Conservation (phyloP, 441 rosid genomes). For the Corymbia calophylla region DNA sequence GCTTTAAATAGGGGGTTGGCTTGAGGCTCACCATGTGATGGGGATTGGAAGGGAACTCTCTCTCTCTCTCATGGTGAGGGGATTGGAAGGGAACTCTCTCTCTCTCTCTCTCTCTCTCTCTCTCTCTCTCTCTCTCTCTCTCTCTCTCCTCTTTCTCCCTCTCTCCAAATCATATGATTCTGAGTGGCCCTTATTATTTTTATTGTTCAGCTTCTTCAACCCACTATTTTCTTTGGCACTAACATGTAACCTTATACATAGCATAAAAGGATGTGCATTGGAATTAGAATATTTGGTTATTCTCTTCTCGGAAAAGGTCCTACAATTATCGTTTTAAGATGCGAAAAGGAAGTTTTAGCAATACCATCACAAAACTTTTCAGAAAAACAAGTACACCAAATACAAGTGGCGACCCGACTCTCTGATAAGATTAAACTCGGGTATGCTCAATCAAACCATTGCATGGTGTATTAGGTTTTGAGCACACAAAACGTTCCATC, state of each 20-base stretch:
- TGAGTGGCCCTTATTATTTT: neutral
- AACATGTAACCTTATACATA: neutral
- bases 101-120: neutral
- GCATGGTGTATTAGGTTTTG: neutral
- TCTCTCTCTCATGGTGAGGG: neutral
- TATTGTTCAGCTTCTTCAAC: neutral
- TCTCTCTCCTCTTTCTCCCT: neutral
- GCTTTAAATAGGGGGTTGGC: neutral
- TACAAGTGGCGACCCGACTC: neutral
- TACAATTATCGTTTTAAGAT: neutral
- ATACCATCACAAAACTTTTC: neutral
- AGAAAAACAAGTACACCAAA: neutral
- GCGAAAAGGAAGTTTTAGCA: neutral
- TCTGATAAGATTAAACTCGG: rapidly evolving
- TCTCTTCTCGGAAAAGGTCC: neutral
- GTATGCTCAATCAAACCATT: rapidly evolving
- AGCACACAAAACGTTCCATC: rapidly evolving
- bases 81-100: too few relatives aligned
- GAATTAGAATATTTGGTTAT: conserved; percentile 3
- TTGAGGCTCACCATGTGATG: neutral
- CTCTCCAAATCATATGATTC: neutral
- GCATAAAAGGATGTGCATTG: conserved; percentile 1
- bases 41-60: too few relatives aligned
- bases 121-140: neutral
- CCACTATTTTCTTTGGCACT: conserved; percentile 3